A percentile compares a stretch with the other conserved stretches of the same genome.
Evolutionary conservation across 2,329 filamentous ascomycete species (phyloP).

Genomic region (Grosmannia penicillata): DNA sequence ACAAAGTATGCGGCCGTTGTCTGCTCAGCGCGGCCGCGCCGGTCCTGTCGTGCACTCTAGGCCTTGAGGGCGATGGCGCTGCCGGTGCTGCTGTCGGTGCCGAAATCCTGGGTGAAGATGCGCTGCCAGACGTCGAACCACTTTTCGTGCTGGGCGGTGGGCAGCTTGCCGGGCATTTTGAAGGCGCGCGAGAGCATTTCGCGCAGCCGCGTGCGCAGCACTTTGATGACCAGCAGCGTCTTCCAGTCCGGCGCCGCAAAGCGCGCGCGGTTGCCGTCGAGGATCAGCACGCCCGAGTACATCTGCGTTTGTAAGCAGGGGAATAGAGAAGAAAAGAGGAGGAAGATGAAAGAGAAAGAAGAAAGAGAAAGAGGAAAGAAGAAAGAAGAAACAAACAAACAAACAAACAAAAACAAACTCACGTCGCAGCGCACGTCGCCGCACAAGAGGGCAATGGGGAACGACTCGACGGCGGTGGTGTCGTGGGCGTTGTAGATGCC

Average conservation of each 20-base stretch:
- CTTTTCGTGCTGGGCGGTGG: constrained; percentile 51
- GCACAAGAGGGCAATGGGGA: constrained; percentile 70
- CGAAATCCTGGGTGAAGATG: constrained; percentile 44
- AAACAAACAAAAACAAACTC: constrained; percentile 15
- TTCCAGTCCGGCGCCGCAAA: constrained; percentile 85
- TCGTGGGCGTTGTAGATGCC: constrained; percentile 85
- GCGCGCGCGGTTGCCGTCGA: constrained; percentile 76
- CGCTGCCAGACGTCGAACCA: constrained; percentile 64
- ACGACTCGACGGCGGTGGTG: constrained; percentile 65
- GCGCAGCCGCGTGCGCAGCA: constrained; percentile 55
- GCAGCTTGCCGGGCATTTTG: constrained; percentile 47
- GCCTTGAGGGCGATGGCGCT: neutral
- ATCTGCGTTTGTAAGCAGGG: constrained; percentile 40
- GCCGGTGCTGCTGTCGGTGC: constrained; percentile 7
- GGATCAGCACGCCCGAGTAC: constrained; percentile 70
- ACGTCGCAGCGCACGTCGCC: constrained; percentile 81
- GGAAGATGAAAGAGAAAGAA: neutral
- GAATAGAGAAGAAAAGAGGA: neutral
- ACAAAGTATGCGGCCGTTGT: too few species aligned
- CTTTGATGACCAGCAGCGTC: constrained; percentile 77
- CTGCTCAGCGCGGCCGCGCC: too few species aligned
- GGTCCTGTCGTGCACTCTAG: neutral
- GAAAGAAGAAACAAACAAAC: neutral
- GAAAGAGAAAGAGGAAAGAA: neutral
- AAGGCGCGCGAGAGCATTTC: constrained; percentile 63